Percentiles rank a stretch among this genome's conserved stretches.
Conservation (phyloP, 176 grass and related monocot species). For the Dendrocalamus sinicus region DNA sequence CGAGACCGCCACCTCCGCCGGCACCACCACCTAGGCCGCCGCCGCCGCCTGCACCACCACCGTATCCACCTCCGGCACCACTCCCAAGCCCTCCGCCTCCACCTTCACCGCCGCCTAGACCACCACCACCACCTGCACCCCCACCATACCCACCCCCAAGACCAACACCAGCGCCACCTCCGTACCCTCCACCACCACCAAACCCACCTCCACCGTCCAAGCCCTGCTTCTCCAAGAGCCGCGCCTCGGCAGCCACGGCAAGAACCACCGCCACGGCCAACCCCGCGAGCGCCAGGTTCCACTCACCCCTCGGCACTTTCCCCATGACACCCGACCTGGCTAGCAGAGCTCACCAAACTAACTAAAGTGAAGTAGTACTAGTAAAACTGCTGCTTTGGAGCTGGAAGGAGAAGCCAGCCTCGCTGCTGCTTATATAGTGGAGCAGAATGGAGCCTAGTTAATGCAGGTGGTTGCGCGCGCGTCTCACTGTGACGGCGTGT, state of each 20-base stretch:
- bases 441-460: conserved; percentile 25
- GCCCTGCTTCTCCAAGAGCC: conserved; percentile 28
- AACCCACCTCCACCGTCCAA: conserved; percentile 16
- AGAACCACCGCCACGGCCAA: conserved; percentile 34
- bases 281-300: conserved; percentile 9
- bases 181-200: background rate
- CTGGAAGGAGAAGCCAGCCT: background rate
- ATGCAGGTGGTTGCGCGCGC: conserved; percentile 30
- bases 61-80: background rate
- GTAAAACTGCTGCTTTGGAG: background rate
- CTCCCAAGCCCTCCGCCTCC: too few relatives aligned
- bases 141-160: background rate
- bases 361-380: background rate
- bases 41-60: background rate
- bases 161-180: background rate
- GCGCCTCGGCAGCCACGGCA: conserved; percentile 1
- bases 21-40: background rate
- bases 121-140: background rate
- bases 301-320: background rate
- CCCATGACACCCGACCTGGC: conserved; percentile 36
- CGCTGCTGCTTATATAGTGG: conserved; percentile 31
- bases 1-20: too few relatives aligned
- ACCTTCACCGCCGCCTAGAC: background rate
- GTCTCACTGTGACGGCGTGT: background rate
- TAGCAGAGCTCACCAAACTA: background rate